Evolutionary conservation across 2,329 filamentous ascomycete species (phyloP), one percentile per base, ranked within the genome.

Genomic region (Dactylellina haptotyla): DNA sequence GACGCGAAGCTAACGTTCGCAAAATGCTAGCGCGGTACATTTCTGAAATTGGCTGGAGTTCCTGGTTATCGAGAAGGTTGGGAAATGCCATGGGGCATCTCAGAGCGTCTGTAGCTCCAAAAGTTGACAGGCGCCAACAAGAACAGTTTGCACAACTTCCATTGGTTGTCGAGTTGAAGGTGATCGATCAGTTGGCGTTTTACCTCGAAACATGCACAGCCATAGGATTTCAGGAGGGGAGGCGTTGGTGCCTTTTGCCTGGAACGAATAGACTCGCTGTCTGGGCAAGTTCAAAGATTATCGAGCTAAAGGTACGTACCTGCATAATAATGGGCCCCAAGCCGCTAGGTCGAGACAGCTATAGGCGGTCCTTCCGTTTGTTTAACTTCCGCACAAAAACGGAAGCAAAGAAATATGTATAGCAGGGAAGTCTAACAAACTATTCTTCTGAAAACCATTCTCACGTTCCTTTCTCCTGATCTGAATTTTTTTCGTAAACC

Each of bases 191-290:
- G 23, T 56, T 50, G 30, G 58, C 25, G 66, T 72, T 72, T 59
- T 61, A 72, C 45, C 30, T 62, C 61, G 48, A 65, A 58, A 65
- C 67, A 43, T 53, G 66, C 59, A 54, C 48, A 18, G 58, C 53
- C 64, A 39, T 45, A 16, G 39, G 26, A 20, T 56, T 70, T 30
- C 20, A 32, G 16, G n/a, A n/a, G n/a, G n/a, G n/a, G n/a, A n/a
- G n/a, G n/a, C n/a, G n/a, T n/a, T n/a, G n/a, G n/a, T n/a, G n/a
- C n/a, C n/a, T n/a, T n/a, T n/a, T n/a, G n/a, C n/a, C n/a, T n/a
- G n/a, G n/a, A n/a, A n/a, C n/a, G n/a, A n/a, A n/a, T n/a, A n/a
- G n/a, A n/a, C n/a, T n/a, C n/a, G n/a, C n/a, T n/a, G n/a, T n/a
- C n/a, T n/a, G n/a, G n/a, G n/a, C n/a, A n/a, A n/a, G n/a, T n/a